phyloP scores from a whole-genome alignment of 2,329 filamentous ascomycete genomes.

The Neobulgaria alba region DNA sequence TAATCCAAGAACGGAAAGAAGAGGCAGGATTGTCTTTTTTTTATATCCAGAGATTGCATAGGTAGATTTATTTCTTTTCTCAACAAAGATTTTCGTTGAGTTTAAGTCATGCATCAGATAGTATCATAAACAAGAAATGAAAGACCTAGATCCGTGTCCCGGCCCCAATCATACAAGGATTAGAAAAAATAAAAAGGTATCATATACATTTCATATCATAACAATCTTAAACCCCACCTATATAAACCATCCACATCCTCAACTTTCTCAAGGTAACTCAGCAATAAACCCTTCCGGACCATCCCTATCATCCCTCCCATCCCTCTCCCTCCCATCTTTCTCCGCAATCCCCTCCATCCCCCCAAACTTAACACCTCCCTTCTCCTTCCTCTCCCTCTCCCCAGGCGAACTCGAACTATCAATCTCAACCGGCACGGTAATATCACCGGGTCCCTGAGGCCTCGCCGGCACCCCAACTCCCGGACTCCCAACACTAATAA shows the following conservation, averaged over 20 bases:
- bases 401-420: conserved; percentile 29
- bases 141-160: too few species aligned
- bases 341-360: not conserved
- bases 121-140: not conserved
- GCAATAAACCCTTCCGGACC: not conserved
- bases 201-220: not conserved
- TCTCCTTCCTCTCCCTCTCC: not conserved
- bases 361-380: too few species aligned
- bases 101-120: too few species aligned
- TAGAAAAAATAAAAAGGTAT: not conserved
- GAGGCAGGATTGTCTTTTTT: too few species aligned
- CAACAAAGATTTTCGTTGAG: too few species aligned
- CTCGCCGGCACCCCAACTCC: conserved; percentile 34
- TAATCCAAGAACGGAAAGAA: too few species aligned
- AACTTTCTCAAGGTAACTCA: conserved; percentile 2
- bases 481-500: conserved; percentile 25
- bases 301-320: not conserved
- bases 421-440: conserved; percentile 46
- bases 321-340: too few species aligned
- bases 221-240: too few species aligned
- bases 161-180: too few species aligned
- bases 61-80: too few species aligned
- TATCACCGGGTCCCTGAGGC: conserved; percentile 42
- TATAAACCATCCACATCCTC: too few species aligned
- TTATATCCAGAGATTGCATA: too few species aligned